Percentiles rank a stretch among this genome's conserved stretches.
Conservation (phyloP, 164 flowering plant genomes). For the Macadamia tetraphylla region DNA sequence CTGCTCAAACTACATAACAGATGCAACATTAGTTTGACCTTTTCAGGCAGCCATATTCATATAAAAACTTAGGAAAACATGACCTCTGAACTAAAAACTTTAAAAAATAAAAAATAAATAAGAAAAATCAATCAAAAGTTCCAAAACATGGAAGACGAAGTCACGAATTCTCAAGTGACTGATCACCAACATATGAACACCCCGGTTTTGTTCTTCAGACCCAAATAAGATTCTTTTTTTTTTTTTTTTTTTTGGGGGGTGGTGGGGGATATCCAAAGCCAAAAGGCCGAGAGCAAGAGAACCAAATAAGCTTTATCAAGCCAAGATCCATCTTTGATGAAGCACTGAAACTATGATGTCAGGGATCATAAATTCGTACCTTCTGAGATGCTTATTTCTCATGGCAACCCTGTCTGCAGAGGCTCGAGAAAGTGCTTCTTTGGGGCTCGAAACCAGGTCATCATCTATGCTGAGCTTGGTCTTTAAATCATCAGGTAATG, state of each 20-base stretch:
- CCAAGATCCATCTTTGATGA: no score
- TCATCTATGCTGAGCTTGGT: constrained; percentile 93
- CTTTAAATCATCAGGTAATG: constrained; percentile 88
- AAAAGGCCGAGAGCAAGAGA: no score
- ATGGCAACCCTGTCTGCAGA: constrained; percentile 56
- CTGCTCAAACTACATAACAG: constrained; percentile 26
- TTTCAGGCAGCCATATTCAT: neutral
- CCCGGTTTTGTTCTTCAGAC: neutral
- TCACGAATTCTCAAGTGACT: neutral
- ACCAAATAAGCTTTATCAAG: no score
- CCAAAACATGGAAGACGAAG: neutral
- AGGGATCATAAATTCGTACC: constrained; percentile 30
- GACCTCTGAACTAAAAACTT: no score
- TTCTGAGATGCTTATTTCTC: constrained; percentile 54
- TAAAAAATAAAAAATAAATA: no score
- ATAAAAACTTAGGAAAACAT: neutral
- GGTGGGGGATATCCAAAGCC: no score
- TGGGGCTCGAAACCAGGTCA: constrained; percentile 77
- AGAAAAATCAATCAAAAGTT: no score
- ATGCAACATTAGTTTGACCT: neutral
- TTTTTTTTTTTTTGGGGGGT: no score
- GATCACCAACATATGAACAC: constrained; percentile 1
- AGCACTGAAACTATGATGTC: no score
- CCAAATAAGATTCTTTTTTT: no score
- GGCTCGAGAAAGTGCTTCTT: constrained; percentile 65